Evolutionary conservation across 2,329 filamentous ascomycete genomes (phyloP).

Genomic region (Whalleya microplaca): DNA sequence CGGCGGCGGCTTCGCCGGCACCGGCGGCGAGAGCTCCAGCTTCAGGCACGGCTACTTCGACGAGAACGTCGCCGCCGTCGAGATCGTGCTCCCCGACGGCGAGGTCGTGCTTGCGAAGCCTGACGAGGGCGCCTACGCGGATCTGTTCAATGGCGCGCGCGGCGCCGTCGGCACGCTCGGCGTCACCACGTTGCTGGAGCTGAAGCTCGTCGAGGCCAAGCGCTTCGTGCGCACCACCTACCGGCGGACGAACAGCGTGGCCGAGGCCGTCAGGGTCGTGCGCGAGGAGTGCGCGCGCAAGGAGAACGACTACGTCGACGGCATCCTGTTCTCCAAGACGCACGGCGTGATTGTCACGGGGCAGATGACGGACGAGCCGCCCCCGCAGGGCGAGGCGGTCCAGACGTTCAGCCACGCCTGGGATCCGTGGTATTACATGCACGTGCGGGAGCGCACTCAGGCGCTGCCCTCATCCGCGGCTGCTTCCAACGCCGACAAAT

Average conservation of each 20-base stretch:
- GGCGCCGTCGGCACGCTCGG: constrained; percentile 72
- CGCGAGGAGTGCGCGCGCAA: constrained; percentile 48
- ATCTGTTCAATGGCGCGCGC: constrained; percentile 68
- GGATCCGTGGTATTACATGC: constrained; percentile 80
- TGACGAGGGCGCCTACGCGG: constrained; percentile 37
- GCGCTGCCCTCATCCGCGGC: constrained; percentile 30
- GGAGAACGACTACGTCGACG: constrained; percentile 71
- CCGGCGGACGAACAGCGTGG: constrained; percentile 53
- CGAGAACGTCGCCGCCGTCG: constrained; percentile 63
- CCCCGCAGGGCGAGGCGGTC: constrained; percentile 32
- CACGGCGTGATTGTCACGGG: constrained; percentile 71
- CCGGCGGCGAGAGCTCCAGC: constrained; percentile 70
- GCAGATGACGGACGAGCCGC: constrained; percentile 58
- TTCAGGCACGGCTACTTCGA: constrained; percentile 76
- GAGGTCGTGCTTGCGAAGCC: constrained; percentile 58
- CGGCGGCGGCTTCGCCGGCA: constrained; percentile 72
- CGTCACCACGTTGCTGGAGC: constrained; percentile 67
- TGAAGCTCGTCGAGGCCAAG: constrained; percentile 63
- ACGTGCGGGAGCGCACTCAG: constrained; percentile 57
- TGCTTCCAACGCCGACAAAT: constrained; percentile 8
- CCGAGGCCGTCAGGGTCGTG: constrained; percentile 53
- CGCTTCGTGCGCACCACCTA: constrained; percentile 67
- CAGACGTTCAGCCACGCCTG: constrained; percentile 53
- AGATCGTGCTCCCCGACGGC: constrained; percentile 72
- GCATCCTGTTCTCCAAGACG: constrained; percentile 65